phyloP scores from a whole-genome alignment of 1,139 yeast species.

The Groenewaldozyma sp. region DNA sequence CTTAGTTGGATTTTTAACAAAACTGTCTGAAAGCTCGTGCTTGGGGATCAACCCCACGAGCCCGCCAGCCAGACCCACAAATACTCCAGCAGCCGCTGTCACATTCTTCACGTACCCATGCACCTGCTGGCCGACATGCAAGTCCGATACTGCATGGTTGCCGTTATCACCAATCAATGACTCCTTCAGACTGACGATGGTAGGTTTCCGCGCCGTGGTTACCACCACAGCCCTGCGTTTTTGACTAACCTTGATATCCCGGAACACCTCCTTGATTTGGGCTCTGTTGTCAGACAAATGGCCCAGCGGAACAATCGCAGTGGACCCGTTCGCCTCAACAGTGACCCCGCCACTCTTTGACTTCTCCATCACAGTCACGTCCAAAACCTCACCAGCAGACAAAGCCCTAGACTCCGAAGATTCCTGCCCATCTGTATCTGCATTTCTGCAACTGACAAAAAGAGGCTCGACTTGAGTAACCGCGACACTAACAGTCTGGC shows the following conservation, averaged over 20 bases:
- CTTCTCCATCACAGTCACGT: constrained; percentile 64
- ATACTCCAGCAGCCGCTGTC: constrained; percentile 56
- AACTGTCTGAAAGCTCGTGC: constrained; percentile 54
- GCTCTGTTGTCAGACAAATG: constrained; percentile 78
- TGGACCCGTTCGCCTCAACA: constrained; percentile 53
- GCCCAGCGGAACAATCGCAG: constrained; percentile 66
- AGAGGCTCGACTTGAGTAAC: constrained; percentile 49
- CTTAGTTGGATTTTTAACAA: constrained; percentile 37
- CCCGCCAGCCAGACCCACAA: constrained; percentile 72
- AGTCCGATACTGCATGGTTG: constrained; percentile 51
- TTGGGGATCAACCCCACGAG: constrained; percentile 80
- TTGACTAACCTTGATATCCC: constrained; percentile 76
- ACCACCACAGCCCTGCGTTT: constrained; percentile 51
- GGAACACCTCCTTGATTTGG: constrained; percentile 70
- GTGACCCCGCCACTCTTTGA: constrained; percentile 48
- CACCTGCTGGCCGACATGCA: constrained; percentile 36
- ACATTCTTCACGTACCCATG: constrained; percentile 73
- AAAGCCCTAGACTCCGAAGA: constrained; percentile 3
- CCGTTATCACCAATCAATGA: constrained; percentile 61
- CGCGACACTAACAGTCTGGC: constrained; percentile 76
- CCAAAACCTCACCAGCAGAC: constrained; percentile 42
- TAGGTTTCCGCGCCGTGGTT: constrained; percentile 49
- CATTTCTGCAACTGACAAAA: constrained; percentile 60
- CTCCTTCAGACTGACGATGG: constrained; percentile 55
- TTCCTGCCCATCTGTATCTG: too few species aligned